Evolutionary conservation across 148 eudicot species (phyloP).

Genomic region (Vaccinium myrtillus): DNA sequence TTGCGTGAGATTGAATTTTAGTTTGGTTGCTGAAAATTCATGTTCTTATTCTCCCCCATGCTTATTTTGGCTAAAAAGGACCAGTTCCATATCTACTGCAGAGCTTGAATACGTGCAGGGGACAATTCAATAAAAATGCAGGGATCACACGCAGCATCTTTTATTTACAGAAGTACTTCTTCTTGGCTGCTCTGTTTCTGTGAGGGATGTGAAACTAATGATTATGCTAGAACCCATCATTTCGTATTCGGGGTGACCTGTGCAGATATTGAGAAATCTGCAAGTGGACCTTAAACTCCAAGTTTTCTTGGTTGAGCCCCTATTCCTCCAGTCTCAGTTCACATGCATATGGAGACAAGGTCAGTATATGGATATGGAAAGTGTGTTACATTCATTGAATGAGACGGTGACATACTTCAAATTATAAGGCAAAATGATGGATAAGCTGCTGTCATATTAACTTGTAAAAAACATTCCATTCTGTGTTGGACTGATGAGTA

Average conservation of each 20-base stretch:
- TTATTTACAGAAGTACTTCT: constrained; percentile 5
- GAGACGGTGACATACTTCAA: neutral
- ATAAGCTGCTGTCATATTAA: neutral
- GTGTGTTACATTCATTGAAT: neutral
- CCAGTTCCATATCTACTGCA: neutral
- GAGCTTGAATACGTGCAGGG: neutral
- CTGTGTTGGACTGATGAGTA: neutral
- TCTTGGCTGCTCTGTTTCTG: neutral
- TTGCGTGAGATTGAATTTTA: neutral
- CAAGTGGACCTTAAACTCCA: neutral
- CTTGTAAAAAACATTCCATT: neutral
- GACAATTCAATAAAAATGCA: neutral
- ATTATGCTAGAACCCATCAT: neutral
- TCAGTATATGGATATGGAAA: neutral
- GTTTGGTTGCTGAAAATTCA: neutral
- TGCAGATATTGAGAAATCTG: neutral
- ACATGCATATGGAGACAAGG: neutral
- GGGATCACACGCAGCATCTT: neutral
- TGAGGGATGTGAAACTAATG: neutral
- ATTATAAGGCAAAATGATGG: neutral
- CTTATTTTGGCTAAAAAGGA: neutral
- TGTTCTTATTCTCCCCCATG: neutral
- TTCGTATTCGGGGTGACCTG: neutral
- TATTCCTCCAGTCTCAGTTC: neutral
- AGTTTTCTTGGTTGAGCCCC: neutral